phyloP scores from a whole-genome alignment of 2,329 filamentous ascomycete species.

The Pseudofabraea citricarpa region DNA sequence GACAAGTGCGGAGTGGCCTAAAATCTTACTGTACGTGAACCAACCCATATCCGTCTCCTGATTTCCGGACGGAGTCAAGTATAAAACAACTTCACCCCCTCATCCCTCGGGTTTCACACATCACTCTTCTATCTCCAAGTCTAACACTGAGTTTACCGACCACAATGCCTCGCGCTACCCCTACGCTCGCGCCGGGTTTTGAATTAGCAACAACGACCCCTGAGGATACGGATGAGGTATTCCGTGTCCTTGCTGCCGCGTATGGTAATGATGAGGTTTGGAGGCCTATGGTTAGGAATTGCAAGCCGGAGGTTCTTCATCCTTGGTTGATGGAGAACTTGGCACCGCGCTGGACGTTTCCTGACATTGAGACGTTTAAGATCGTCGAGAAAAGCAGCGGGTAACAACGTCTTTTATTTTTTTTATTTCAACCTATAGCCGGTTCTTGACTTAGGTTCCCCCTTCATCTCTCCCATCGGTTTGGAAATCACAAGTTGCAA shows the following conservation, averaged over 20 bases:
- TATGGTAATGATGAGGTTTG: constrained; percentile 14
- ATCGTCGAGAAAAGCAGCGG: constrained; percentile 11
- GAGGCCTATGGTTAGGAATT: constrained; percentile 7
- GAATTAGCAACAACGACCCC: constrained; percentile 5
- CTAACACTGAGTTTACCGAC: no score
- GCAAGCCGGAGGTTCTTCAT: constrained; percentile 9
- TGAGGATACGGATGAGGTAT: constrained; percentile 13
- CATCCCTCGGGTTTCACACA: no score
- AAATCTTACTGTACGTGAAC: no score
- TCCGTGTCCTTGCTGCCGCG: constrained; percentile 8
- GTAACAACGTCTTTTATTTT: constrained; percentile 4
- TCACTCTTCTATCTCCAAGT: no score
- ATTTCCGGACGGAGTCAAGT: no score
- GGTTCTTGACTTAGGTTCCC: no score
- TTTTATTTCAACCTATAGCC: background rate
- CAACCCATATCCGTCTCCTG: no score
- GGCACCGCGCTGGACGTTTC: constrained; percentile 12
- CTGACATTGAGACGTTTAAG: constrained; percentile 16
- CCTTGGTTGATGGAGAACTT: constrained; percentile 14
- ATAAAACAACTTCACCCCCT: no score
- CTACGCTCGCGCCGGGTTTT: constrained; percentile 7
- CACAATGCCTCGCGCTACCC: no score
- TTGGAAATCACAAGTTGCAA: no score
- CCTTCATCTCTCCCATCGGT: no score
- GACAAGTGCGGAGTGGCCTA: no score